These are phyloP conservation scores for Paramyrothecium sp. DNA, from an alignment of 2,329 filamentous ascomycete genomes.

Conservation along the genomic window DNA sequence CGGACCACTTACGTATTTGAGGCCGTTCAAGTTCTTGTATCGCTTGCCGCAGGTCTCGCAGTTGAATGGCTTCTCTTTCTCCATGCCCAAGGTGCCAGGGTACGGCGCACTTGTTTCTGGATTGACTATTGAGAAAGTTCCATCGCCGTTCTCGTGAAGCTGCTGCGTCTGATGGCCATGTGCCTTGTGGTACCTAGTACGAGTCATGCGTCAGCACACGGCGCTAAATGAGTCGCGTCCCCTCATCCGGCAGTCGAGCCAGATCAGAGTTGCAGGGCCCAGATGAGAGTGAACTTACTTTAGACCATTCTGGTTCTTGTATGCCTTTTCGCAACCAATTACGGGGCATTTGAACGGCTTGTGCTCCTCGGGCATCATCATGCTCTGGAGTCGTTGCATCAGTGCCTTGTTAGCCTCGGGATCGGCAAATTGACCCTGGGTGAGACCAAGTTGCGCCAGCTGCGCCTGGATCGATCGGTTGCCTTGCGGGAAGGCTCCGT, in stretches of 20 bases:
- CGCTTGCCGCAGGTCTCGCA: conserved; percentile 97
- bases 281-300: conserved; percentile 62
- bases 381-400: conserved; percentile 56
- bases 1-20: conserved; percentile 75
- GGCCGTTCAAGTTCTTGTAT: conserved; percentile 97
- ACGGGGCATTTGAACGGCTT: conserved; percentile 98
- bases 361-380: conserved; percentile 80
- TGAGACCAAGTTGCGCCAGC: conserved; percentile 70
- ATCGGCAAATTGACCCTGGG: conserved; percentile 73
- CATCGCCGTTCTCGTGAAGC: conserved; percentile 93
- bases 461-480: conserved; percentile 67
- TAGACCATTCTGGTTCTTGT: conserved; percentile 98
- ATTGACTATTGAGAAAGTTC: conserved; percentile 97
- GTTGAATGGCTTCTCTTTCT: conserved; percentile 98
- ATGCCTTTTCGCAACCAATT: conserved; percentile 97
- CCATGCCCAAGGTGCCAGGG: conserved; percentile 97
- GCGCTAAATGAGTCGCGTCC: background rate
- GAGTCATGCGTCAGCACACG: conserved; percentile 9
- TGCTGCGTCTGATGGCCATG: conserved; percentile 97
- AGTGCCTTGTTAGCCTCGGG: conserved; percentile 66
- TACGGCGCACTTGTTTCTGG: conserved; percentile 93
- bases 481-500: conserved; percentile 65
- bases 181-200: conserved; percentile 64
- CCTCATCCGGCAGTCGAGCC: background rate
- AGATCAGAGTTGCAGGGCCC: background rate